phyloP scores from a whole-genome alignment of 2,329 filamentous ascomycete genomes.

The Talaromyces funiculosus region DNA sequence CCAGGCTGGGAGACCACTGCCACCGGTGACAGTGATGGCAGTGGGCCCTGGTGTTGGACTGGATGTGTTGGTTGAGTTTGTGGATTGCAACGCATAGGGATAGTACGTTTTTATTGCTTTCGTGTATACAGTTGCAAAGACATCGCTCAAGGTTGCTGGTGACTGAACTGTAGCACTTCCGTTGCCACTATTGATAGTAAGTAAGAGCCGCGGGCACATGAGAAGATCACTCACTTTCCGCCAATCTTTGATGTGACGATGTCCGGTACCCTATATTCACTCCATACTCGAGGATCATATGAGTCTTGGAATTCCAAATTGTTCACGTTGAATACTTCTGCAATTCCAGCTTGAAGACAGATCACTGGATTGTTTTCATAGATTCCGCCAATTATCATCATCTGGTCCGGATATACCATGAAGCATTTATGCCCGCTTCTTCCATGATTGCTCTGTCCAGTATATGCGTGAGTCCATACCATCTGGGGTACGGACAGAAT shows the following conservation, averaged over 20 bases:
- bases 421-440: slow-evolving; percentile 30
- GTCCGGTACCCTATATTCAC: slow-evolving; percentile 27
- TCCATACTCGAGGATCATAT: slow-evolving; percentile 29
- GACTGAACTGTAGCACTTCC: slow-evolving; percentile 28
- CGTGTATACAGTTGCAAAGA: slow-evolving; percentile 55
- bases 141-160: slow-evolving; percentile 36
- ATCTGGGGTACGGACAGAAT: slow-evolving; percentile 32
- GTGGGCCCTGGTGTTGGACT: neutral
- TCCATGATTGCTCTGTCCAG: slow-evolving; percentile 20
- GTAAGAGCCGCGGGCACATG: neutral
- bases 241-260: slow-evolving; percentile 30
- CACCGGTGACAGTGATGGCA: neutral
- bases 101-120: slow-evolving; percentile 54
- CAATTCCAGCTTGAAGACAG: slow-evolving; percentile 49
- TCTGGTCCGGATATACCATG: slow-evolving; percentile 45
- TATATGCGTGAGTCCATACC: slow-evolving; percentile 26
- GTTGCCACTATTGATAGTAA: slow-evolving; percentile 19
- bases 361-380: slow-evolving; percentile 9
- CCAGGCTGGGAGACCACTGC: slow-evolving; percentile 10
- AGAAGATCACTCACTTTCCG: slow-evolving; percentile 26
- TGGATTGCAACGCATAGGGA: slow-evolving; percentile 44
- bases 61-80: slow-evolving; percentile 10
- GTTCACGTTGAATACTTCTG: slow-evolving; percentile 46
- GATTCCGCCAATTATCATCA: slow-evolving; percentile 37
- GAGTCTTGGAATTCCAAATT: slow-evolving; percentile 26